A percentile compares a stretch with the other conserved stretches of the same genome.
Conservation (phyloP, 1,139 yeast species). For the Meyerozyma smithsonii region DNA sequence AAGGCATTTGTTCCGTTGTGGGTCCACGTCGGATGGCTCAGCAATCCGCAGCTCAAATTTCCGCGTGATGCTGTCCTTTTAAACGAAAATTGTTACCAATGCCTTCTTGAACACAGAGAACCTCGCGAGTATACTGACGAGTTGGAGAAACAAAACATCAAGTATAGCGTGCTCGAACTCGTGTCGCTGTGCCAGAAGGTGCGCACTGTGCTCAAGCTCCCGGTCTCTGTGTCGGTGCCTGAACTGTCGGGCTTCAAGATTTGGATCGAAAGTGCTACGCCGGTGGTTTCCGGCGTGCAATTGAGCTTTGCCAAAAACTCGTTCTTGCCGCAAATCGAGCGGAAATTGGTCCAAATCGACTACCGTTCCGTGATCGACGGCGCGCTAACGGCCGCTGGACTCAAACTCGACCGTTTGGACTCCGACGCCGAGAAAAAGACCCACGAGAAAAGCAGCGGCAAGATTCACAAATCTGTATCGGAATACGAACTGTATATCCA, state of each 20-base stretch:
- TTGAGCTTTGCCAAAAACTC: constrained; percentile 13
- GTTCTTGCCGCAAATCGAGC: constrained; percentile 8
- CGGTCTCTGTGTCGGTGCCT: constrained; percentile 17
- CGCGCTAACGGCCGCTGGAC: constrained; percentile 20
- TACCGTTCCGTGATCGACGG: constrained; percentile 17
- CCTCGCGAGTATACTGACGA: constrained; percentile 5
- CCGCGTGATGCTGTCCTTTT: constrained; percentile 24
- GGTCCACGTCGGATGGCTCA: constrained; percentile 25
- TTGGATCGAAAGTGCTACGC: constrained; percentile 28
- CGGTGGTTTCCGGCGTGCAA: constrained; percentile 29
- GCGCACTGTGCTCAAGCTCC: constrained; percentile 26
- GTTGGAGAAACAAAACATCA: constrained; percentile 20
- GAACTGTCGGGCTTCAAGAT: constrained; percentile 16
- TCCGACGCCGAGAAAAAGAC: constrained; percentile 19
- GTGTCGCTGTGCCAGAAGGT: constrained; percentile 19
- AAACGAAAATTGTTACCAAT: constrained; percentile 19
- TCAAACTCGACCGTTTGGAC: constrained; percentile 23
- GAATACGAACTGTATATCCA: constrained; percentile 9
- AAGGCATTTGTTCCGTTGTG: constrained; percentile 29
- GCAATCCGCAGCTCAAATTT: constrained; percentile 16
- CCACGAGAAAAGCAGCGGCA: constrained; percentile 22
- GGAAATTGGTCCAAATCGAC: constrained; percentile 28
- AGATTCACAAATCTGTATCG: constrained; percentile 20
- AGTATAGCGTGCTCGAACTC: constrained; percentile 25
- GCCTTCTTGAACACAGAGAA: constrained; percentile 14